phyloP scores from a whole-genome alignment of 352 stramenopile genomes.

The Peronospora destructor region DNA sequence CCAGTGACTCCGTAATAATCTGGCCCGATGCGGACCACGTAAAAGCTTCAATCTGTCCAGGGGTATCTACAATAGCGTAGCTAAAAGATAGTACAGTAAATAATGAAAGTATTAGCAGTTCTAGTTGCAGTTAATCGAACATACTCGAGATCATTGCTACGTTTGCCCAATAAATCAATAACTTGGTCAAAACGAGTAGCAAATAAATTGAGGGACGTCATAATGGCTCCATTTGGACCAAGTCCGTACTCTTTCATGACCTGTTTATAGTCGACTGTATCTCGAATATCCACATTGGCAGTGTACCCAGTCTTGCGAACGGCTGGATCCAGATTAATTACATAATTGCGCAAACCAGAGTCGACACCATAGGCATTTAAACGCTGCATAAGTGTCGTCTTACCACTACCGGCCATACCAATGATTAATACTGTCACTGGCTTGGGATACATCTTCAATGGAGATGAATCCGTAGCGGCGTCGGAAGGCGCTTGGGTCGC shows the following conservation, averaged over 20 bases:
- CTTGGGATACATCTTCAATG: constrained; percentile 41
- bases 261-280: constrained; percentile 99
- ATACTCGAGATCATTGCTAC: constrained; percentile 77
- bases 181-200: constrained; percentile 99
- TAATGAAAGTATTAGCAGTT: neutral
- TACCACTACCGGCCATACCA: constrained; percentile 95
- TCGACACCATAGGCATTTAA: constrained; percentile 67
- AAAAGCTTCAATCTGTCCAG: constrained; percentile 99
- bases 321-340: constrained; percentile 98
- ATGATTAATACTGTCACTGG: constrained; percentile 85
- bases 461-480: constrained; percentile 10
- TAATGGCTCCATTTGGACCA: constrained; percentile 98
- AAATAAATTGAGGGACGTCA: constrained; percentile 99
- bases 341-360: constrained; percentile 83
- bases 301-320: constrained; percentile 93
- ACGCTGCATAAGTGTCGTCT: constrained; percentile 93
- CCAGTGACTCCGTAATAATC: constrained; percentile 97
- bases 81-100: constrained; percentile 14
- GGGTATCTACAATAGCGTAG: constrained; percentile 97
- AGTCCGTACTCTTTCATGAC: constrained; percentile 97
- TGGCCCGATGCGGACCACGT: constrained; percentile 97
- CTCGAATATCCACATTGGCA: constrained; percentile 98
- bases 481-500: constrained; percentile 14
- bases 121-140: constrained; percentile 17
- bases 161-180: constrained; percentile 89